Evolutionary conservation across 108 stramenopile genomes (phyloP).

Genomic region (Cyclotella baltica): DNA sequence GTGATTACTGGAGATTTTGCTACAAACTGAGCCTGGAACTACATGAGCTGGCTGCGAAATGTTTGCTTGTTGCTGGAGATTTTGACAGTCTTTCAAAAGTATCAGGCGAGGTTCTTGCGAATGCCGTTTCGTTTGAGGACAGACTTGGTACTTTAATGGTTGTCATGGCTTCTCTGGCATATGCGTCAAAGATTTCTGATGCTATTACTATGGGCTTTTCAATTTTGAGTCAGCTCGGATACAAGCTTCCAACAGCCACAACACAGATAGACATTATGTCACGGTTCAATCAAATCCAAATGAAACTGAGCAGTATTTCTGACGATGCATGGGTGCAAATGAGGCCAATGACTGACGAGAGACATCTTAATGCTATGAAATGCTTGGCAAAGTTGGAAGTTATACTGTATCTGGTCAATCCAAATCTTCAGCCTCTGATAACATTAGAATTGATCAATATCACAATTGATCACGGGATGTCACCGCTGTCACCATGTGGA

Average conservation of each 20-base stretch:
- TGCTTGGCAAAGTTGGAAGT: not conserved
- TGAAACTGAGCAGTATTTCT: slow-evolving; percentile 1
- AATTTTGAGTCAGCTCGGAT: slow-evolving; percentile 20
- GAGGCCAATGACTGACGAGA: slow-evolving; percentile 10
- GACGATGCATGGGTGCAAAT: slow-evolving; percentile 11
- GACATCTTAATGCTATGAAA: slow-evolving; percentile 22
- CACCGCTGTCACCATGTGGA: slow-evolving; percentile 1
- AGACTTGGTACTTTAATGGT: not conserved
- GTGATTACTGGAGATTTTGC: slow-evolving; percentile 16
- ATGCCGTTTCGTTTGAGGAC: slow-evolving; percentile 23
- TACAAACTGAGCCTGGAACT: slow-evolving; percentile 36
- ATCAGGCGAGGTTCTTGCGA: not conserved
- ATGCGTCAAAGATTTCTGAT: not conserved
- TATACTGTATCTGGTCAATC: not conserved
- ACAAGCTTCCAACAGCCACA: not conserved
- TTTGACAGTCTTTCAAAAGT: not conserved
- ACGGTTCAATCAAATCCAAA: not conserved
- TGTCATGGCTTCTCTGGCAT: not conserved
- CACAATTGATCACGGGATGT: slow-evolving; percentile 17
- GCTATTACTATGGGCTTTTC: not conserved
- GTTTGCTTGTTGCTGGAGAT: slow-evolving; percentile 12
- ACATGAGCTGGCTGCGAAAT: slow-evolving; percentile 18
- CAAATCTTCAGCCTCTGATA: not conserved
- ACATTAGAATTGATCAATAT: not conserved
- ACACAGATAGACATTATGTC: not conserved